Conservation (phyloP, 176 grass and related monocot genomes). For the Oryza nivara region DNA sequence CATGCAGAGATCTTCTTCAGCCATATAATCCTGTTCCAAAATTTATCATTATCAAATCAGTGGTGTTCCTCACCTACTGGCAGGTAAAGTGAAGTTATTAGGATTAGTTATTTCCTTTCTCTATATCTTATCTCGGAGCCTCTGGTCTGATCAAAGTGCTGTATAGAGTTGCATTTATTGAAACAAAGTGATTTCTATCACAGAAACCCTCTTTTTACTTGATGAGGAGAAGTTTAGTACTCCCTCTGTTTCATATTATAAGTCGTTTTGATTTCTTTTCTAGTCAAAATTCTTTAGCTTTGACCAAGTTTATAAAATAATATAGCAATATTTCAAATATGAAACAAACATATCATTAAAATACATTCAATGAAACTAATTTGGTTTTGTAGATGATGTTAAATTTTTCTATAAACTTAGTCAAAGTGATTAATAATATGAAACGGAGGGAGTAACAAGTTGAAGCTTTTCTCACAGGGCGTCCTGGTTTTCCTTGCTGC, state of each 20-base stretch:
- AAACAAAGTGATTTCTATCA: background rate
- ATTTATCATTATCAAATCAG: constrained; percentile 90
- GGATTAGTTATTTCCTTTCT: constrained; percentile 11
- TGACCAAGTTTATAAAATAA: no score
- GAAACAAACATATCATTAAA: no score
- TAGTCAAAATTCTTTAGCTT: no score
- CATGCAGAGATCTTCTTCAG: constrained; percentile 77
- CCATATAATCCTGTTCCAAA: constrained; percentile 88
- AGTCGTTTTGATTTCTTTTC: no score
- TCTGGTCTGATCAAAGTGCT: background rate
- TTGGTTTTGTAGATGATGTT: no score
- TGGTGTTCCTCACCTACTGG: constrained; percentile 92
- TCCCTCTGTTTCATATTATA: no score
- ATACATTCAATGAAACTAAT: no score
- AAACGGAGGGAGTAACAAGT: background rate
- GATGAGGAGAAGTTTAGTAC: background rate
- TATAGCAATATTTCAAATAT: no score
- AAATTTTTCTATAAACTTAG: no score
- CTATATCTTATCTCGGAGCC: background rate
- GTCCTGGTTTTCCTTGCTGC: constrained; percentile 89
- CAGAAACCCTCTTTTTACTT: background rate
- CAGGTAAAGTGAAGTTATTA: constrained; percentile 55
- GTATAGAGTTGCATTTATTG: background rate
- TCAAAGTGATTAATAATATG: no score
- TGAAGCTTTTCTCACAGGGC: constrained; percentile 54